Percentiles rank a stretch among this genome's conserved stretches.
These are phyloP conservation scores for Hylodesmum podocarpum DNA, from an alignment of 306 rosid genomes.

Conservation along the genomic window DNA sequence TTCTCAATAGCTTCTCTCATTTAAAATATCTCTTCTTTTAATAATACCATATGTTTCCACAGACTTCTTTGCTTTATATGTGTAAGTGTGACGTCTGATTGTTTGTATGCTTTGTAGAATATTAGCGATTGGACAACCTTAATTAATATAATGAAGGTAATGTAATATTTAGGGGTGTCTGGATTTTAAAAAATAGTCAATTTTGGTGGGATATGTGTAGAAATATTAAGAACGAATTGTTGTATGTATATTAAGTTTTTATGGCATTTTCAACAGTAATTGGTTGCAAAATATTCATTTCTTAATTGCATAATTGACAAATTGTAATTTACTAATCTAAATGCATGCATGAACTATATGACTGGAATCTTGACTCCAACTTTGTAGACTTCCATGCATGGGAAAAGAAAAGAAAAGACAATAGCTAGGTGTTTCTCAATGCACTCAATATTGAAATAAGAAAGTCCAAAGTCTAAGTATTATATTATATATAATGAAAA, in stretches of 20 bases:
- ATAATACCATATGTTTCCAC: slow-evolving; percentile 34
- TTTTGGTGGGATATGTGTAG: slow-evolving; percentile 34
- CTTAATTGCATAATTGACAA: slow-evolving; percentile 31
- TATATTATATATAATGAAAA: background rate
- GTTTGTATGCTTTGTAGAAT: slow-evolving; percentile 19
- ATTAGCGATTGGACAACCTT: slow-evolving; percentile 25
- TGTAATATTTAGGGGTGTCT: slow-evolving; percentile 11
- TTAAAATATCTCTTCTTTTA: slow-evolving; percentile 2
- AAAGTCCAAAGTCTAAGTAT: background rate
- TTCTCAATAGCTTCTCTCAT: slow-evolving; percentile 22
- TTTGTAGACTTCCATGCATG: slow-evolving; percentile 19
- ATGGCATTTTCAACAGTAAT: slow-evolving; percentile 14
- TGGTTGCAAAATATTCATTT: slow-evolving; percentile 9
- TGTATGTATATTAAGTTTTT: slow-evolving; percentile 20
- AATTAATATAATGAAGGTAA: slow-evolving; percentile 12
- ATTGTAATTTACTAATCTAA: slow-evolving; percentile 27
- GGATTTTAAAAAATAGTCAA: slow-evolving; percentile 29
- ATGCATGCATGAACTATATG: slow-evolving; percentile 29
- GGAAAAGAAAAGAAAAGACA: slow-evolving; percentile 26
- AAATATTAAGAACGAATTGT: slow-evolving; percentile 6
- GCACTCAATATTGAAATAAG: slow-evolving; percentile 1
- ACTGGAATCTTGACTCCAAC: slow-evolving; percentile 40
- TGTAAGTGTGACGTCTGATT: slow-evolving; percentile 39
- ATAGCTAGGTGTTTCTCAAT: background rate
- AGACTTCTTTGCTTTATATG: slow-evolving; percentile 14